Evolutionary conservation across 2,329 filamentous ascomycete species (phyloP).

Genomic region (Neonectria magnoliae): DNA sequence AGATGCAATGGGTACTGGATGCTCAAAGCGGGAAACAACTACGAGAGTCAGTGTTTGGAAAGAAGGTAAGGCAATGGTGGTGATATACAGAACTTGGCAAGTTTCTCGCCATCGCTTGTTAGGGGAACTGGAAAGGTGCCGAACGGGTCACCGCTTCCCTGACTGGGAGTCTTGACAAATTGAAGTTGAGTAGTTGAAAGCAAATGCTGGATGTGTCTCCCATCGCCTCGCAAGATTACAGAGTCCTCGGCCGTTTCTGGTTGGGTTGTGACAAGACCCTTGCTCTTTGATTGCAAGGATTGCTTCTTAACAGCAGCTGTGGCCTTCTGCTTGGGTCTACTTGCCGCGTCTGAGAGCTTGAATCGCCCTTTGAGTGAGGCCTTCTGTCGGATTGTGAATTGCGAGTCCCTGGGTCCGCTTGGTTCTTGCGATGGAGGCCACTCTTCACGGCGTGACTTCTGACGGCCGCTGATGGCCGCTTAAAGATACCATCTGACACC

Average conservation of each 20-base stretch:
- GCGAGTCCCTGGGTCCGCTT: slow-evolving; percentile 14
- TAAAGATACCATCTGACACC: slow-evolving; percentile 16
- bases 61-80: not conserved
- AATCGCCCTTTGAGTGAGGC: slow-evolving; percentile 28
- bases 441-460: slow-evolving; percentile 32
- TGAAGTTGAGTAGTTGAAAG: not conserved
- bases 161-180: slow-evolving; percentile 14
- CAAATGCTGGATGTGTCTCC: no score
- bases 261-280: not conserved
- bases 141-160: slow-evolving; percentile 26
- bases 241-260: not conserved
- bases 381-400: slow-evolving; percentile 27
- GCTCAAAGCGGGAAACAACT: slow-evolving; percentile 29
- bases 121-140: slow-evolving; percentile 24
- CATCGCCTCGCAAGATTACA: not conserved
- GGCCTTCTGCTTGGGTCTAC: not conserved
- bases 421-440: slow-evolving; percentile 27
- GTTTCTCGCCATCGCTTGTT: slow-evolving; percentile 17
- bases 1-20: slow-evolving; percentile 21
- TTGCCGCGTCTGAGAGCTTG: slow-evolving; percentile 4
- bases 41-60: not conserved
- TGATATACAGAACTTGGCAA: slow-evolving; percentile 30
- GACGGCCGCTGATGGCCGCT: slow-evolving; percentile 23
- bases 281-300: not conserved
- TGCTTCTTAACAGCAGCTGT: not conserved